These are phyloP conservation scores for Saccharum hybrid DNA, from an alignment of 202 grass and related monocot species.

Conservation along the genomic window DNA sequence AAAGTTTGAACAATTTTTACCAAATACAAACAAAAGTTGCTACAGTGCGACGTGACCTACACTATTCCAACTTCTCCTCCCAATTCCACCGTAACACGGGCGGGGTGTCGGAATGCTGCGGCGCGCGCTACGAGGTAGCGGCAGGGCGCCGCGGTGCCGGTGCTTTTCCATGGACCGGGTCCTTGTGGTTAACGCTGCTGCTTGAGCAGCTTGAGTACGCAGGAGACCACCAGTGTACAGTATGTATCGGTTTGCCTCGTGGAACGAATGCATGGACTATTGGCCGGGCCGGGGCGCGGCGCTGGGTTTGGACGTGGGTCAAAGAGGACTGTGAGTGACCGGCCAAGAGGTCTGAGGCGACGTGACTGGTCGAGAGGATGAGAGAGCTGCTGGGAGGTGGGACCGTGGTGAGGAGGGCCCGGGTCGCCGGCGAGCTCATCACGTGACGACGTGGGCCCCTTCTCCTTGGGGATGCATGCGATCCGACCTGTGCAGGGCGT, in stretches of 20 bases:
- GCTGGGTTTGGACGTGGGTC: no score
- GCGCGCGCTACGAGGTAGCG: slow-evolving; percentile 35
- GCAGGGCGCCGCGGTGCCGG: background rate
- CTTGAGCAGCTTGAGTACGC: no score
- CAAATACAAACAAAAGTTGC: no score
- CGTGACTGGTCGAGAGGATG: slow-evolving; percentile 27
- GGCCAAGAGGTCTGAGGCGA: background rate
- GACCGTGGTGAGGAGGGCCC: background rate
- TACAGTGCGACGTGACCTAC: no score
- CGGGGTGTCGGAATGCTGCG: background rate
- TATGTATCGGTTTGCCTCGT: background rate
- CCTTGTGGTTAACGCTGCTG: slow-evolving; percentile 21
- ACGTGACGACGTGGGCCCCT: background rate
- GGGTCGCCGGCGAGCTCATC: slow-evolving; percentile 27
- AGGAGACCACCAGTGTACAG: background rate
- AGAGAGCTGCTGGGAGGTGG: background rate
- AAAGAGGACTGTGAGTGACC: no score
- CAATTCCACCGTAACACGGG: no score
- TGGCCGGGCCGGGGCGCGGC: no score
- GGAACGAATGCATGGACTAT: background rate
- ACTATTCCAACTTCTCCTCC: no score
- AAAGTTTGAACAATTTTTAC: no score
- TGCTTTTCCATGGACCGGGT: slow-evolving; percentile 31
- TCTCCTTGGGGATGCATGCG: background rate
- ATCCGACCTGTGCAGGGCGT: background rate